Conservation (phyloP, 2,329 filamentous ascomycete species). For the Podosphaera aphanis region DNA sequence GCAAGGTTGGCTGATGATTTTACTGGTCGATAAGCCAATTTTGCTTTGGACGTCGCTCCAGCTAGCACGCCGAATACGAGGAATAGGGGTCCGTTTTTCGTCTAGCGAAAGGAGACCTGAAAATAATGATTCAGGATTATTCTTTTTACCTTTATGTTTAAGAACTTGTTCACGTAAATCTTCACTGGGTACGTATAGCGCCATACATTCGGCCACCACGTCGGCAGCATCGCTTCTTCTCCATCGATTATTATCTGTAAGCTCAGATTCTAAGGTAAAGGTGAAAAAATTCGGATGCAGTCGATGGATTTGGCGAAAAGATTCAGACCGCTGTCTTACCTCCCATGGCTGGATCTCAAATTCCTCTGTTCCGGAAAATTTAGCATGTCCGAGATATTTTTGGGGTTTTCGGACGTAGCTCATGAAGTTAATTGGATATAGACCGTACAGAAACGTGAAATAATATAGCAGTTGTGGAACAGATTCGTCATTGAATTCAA, state of each 20-base stretch:
- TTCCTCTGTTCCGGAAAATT: constrained; percentile 45
- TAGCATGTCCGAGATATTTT: constrained; percentile 50
- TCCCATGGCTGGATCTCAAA: constrained; percentile 58
- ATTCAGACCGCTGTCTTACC: constrained; percentile 52
- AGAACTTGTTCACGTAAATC: constrained; percentile 4
- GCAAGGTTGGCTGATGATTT: neutral
- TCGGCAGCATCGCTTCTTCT: constrained; percentile 59
- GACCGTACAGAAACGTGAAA: constrained; percentile 61
- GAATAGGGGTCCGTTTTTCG: constrained; percentile 7
- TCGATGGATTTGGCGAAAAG: constrained; percentile 47
- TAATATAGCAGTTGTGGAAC: constrained; percentile 49
- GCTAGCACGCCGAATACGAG: constrained; percentile 18
- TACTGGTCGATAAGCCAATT: neutral
- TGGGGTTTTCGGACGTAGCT: constrained; percentile 67
- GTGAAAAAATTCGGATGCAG: constrained; percentile 71
- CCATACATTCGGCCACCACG: constrained; percentile 58
- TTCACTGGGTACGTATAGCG: constrained; percentile 25
- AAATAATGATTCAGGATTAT: constrained; percentile 4
- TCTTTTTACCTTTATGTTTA: constrained; percentile 1
- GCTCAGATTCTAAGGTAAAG: constrained; percentile 56
- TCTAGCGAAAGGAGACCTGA: constrained; percentile 12
- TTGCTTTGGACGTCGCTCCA: constrained; percentile 25
- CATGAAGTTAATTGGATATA: constrained; percentile 72
- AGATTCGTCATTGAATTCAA: constrained; percentile 35
- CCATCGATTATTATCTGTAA: constrained; percentile 54